Evolutionary conservation across 257 asterid species (phyloP), one percentile per base, ranked within the genome.

Genomic region (Solanum boliviense): DNA sequence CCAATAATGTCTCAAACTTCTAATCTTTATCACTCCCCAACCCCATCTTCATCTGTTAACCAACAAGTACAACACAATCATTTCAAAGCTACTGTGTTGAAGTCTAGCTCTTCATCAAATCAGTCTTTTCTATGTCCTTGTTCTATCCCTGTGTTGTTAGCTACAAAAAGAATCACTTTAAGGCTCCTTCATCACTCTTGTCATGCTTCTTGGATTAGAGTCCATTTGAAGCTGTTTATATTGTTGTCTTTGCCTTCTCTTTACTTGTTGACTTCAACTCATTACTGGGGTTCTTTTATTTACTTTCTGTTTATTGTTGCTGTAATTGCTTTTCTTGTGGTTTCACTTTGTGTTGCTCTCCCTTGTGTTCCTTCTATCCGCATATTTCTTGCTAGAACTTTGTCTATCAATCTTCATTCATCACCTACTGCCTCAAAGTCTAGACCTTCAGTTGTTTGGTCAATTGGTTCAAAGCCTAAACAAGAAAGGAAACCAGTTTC

Each of bases 401-500:
- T 91, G 81, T 81, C 90, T 62, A 38, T 88, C 79, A 90, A 87
- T 78, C 84, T 87, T 62, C 84, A 84, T 68, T 83, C 89, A 36
- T 85, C 87, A 65, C 16, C 86, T 85, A 23, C 89, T 86, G 87
- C 86, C 10, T 27, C 85, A 35, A 88, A 86, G 71, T 16, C 78
- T 29, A 52, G 88, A 52, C 90, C 89, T 73, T 86, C 89, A 13
- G 92, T 92, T 25, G 90, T 92, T 87, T 92, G 94, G 94, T 92
- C 94, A 68, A 92, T 92, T 46, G 92, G 94, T 85, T 84, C 90
- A n/a, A 92, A 92, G 86, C 90, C 89, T 20, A 90, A 89, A 70
- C 73, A 83, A 18, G 92, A 88, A 85, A 86, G 83, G 34, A 87
- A 84, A 31, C 83, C 88, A 12, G 84, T 84, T 85, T 92, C 92